Base-by-base conservation (phyloP, 495 filamentous ascomycete species). In the Xylaria palmicola region DNA sequence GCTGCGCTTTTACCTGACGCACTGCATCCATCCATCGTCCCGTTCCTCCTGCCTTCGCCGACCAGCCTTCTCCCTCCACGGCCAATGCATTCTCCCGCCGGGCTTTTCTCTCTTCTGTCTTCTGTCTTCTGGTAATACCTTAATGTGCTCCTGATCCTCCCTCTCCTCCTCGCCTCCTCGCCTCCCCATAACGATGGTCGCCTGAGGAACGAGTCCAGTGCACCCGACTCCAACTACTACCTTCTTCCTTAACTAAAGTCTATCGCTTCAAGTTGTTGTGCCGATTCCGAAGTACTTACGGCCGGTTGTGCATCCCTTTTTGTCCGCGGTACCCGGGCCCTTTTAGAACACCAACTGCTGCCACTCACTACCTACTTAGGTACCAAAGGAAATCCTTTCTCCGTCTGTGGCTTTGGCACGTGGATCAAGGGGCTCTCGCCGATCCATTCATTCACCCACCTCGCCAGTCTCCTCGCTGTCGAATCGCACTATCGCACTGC, bases 41-140 rank as follows among this genome's bases (percentile, higher is more conserved):
- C 53, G 39, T 47, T 45, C 30, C 41, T 47, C 55, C 57, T 60
- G 48, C 49, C 45, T 47, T 48, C 47, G n/a, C 24, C 45, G 26
- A 34, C 57, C 57, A 44, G 57, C 47, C 57, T 60, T 49, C 45
- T 43, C n/a, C 34, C 36, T 6, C 6, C 6, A 29, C 15, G 30
- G 53, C 30, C 50, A 37, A 36, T 49, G 37, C 57, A 44, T 60
- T 52, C 57, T 52, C 37, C 36, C 37, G 26, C 24, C 52, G 51
- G 56, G 57, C 37, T 17, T 34, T n/a, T n/a, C n/a, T 52, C 57
- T 52, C 37, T n/a, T 52, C 53, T 36, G 37, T 36, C 29, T n/a
- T n/a, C n/a, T n/a, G n/a, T n/a, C n/a, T n/a, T n/a, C n/a, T n/a
- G 45, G 47, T 60, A 41, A 40, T 36, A 15, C 10, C 36, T 41